Percentiles rank a stretch among this genome's conserved stretches.
Conservation (phyloP, 768 basidiomycete genomes). For the Amanita pallidorosea region DNA sequence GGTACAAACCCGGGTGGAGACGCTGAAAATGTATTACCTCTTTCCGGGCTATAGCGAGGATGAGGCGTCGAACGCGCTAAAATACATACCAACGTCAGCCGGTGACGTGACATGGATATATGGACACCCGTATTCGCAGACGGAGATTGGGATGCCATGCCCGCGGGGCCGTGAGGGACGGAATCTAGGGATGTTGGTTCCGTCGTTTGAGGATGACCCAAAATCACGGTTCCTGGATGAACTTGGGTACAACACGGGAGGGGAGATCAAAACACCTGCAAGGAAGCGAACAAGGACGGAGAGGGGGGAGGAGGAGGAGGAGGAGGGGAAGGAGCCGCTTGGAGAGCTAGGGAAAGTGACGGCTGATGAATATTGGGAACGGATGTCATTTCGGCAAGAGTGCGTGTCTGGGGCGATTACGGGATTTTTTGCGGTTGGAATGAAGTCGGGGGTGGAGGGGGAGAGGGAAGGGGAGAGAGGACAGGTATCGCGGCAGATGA, state of each 20-base stretch:
- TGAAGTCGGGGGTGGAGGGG: slow-evolving; percentile 14
- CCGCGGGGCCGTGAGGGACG: slow-evolving; percentile 20
- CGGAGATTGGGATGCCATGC: slow-evolving; percentile 36
- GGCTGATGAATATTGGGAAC: slow-evolving; percentile 89
- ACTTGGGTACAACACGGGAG: slow-evolving; percentile 63
- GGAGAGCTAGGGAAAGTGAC: slow-evolving; percentile 52
- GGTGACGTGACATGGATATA: slow-evolving; percentile 47
- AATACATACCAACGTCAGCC: slow-evolving; percentile 17
- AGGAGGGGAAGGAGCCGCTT: slow-evolving; percentile 22
- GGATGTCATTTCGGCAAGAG: slow-evolving; percentile 94
- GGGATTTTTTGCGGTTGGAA: slow-evolving; percentile 77
- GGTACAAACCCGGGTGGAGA: slow-evolving; percentile 21
- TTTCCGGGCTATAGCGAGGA: slow-evolving; percentile 59
- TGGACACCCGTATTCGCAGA: slow-evolving; percentile 67
- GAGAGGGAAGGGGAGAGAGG: slow-evolving; percentile 31
- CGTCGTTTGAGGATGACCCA: slow-evolving; percentile 94
- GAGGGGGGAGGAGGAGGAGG: slow-evolving; percentile 14
- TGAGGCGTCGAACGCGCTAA: slow-evolving; percentile 56
- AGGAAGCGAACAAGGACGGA: slow-evolving; percentile 43
- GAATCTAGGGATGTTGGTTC: slow-evolving; percentile 67
- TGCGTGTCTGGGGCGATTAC: slow-evolving; percentile 86
- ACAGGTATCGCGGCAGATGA: slow-evolving; percentile 54
- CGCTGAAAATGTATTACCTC: slow-evolving; percentile 41
- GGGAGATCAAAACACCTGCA: slow-evolving; percentile 47
- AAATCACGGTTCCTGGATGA: slow-evolving; percentile 92